Base-by-base conservation (phyloP, 1,284 basidiomycete species). In the Coniophora puteana region DNA sequence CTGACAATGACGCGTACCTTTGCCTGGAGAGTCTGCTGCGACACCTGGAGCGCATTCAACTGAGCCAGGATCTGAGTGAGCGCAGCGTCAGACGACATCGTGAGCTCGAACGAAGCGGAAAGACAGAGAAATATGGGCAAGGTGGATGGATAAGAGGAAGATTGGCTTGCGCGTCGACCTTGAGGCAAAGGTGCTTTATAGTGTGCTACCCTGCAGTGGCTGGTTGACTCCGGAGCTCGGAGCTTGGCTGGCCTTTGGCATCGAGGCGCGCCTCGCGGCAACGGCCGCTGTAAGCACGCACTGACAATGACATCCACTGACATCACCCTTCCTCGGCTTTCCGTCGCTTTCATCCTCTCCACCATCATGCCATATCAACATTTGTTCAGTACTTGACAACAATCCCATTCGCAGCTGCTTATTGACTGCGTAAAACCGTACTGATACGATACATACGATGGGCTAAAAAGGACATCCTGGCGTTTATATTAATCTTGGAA, bases 1-100 rank as follows among this genome's bases (percentile, higher is more conserved):
- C 23, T 25, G 28, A n/a, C 7, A 23, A 33, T 28, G 3, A 8
- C 17, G 58, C 63, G 30, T 50, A 84, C 86, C 72, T 89, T 86
- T 20, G 82, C 79, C 51, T 87, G 79, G 45, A 89, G 66, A 0
- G 77, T 70, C 61, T 88, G 82, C 57, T 89, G 86, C 37, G 77
- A 78, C 40, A 81, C 62, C 59, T 86, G 81, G 51, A 90, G 66
- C 4, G 76, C 66, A 52, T 83, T 70, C 41, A 90, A 74, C 61
- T 83, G 81, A 8, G 67, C 64, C 16, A 89, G 69, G 43, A 90
- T 89, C 59, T 88, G 83, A 1, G 74, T 73, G 43, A 90, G 68
- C n/a, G 81, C 55, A 8, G 78, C 74, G 45, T 85, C 81, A 36
- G 78, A 69, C 32, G 74, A 57, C 75, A 77, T 77, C 49, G 51